Percentiles rank a stretch among this genome's conserved stretches.
Evolutionary conservation across 148 eudicot species (phyloP).

Genomic region (Rhododendron ovatum): DNA sequence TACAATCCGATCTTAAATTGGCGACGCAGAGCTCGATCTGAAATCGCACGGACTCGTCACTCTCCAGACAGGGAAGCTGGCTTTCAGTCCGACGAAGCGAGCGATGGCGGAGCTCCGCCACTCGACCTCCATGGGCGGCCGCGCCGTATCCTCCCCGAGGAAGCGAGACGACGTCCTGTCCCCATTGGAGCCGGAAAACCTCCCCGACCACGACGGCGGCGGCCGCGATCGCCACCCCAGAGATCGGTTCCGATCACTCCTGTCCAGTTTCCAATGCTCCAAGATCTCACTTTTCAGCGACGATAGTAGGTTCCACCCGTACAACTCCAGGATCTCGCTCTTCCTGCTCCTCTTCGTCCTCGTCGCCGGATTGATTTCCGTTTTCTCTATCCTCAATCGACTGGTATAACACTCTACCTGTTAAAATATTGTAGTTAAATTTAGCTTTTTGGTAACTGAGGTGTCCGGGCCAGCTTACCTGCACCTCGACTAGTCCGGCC

Average conservation of each 20-base stretch:
- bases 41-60: too few species aligned
- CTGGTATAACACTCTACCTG: slow-evolving; percentile 36
- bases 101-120: slow-evolving; percentile 95
- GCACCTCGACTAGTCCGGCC: too few species aligned
- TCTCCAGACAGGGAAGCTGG: slow-evolving; percentile 18
- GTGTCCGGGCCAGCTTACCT: too few species aligned
- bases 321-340: slow-evolving; percentile 52
- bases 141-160: slow-evolving; percentile 65
- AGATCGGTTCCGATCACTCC: slow-evolving; percentile 40
- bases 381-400: slow-evolving; percentile 58
- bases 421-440: not conserved
- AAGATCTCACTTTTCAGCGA: slow-evolving; percentile 30
- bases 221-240: slow-evolving; percentile 46
- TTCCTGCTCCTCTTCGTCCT: slow-evolving; percentile 38
- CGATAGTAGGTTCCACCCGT: slow-evolving; percentile 43
- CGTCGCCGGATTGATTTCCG: slow-evolving; percentile 41
- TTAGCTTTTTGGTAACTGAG: not conserved
- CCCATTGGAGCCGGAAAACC: slow-evolving; percentile 38
- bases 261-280: slow-evolving; percentile 19
- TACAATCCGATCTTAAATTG: too few species aligned
- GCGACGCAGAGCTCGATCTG: too few species aligned
- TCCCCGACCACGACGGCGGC: slow-evolving; percentile 31
- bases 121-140: slow-evolving; percentile 58
- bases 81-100: slow-evolving; percentile 47
- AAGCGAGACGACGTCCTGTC: slow-evolving; percentile 49